Evolutionary conservation across 2,329 filamentous ascomycete genomes (phyloP).

Genomic region (Ophiostoma sp.): DNA sequence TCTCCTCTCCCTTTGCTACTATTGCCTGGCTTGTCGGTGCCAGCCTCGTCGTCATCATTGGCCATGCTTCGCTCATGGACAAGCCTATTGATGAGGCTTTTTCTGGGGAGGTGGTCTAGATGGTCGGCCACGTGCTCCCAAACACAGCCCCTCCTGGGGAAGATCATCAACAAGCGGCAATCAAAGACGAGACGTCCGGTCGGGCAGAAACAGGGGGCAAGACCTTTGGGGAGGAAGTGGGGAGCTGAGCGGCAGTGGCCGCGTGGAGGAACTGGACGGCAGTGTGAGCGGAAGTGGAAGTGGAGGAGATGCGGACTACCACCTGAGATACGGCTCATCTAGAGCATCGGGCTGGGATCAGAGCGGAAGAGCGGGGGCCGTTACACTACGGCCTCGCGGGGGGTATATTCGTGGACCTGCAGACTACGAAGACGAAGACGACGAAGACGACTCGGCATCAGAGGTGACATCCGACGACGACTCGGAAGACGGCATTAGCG

Average conservation of each 20-base stretch:
- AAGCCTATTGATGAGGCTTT: constrained; percentile 99
- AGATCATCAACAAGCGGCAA: constrained; percentile 69
- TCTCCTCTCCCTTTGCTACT: constrained; percentile 76
- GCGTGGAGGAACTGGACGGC: constrained; percentile 65
- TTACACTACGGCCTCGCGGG: constrained; percentile 32
- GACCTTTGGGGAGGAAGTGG: constrained; percentile 37
- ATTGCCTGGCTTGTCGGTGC: constrained; percentile 95
- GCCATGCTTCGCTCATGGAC: constrained; percentile 92
- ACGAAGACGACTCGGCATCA: constrained; percentile 16
- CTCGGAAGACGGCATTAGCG: constrained; percentile 41
- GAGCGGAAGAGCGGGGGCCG: constrained; percentile 29
- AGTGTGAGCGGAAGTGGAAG: constrained; percentile 46
- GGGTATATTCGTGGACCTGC: constrained; percentile 35
- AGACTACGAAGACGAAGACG: constrained; percentile 26
- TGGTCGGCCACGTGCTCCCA: constrained; percentile 99
- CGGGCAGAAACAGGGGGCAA: constrained; percentile 22
- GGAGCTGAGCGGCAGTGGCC: not conserved
- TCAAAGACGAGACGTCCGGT: constrained; percentile 54
- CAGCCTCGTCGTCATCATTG: constrained; percentile 85
- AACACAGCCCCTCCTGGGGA: constrained; percentile 92
- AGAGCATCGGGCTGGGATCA: constrained; percentile 49
- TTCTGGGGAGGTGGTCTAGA: constrained; percentile 99
- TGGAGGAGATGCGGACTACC: constrained; percentile 38
- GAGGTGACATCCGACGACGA: constrained; percentile 40
- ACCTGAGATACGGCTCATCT: constrained; percentile 18